Percentiles rank a stretch among this genome's conserved stretches.
These are phyloP conservation scores for Verticillium klebahnii DNA, from an alignment of 2,329 filamentous ascomycete species.

Conservation along the genomic window DNA sequence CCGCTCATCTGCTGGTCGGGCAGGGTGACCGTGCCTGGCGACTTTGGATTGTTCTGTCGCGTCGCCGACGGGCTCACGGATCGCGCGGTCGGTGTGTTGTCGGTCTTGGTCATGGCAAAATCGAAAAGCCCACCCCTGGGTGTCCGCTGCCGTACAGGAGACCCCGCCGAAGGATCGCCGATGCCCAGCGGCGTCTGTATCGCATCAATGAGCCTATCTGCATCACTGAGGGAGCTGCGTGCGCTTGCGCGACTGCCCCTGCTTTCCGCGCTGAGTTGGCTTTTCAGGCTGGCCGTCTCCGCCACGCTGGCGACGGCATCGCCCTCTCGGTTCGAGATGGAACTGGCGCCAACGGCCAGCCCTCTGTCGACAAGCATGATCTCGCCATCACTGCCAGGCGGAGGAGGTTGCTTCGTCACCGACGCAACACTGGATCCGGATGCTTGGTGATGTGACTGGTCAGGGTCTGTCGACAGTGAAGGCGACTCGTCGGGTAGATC, in stretches of 20 bases:
- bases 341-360: conserved; percentile 14
- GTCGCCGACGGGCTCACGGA: not conserved
- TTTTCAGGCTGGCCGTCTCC: conserved; percentile 27
- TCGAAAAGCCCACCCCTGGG: conserved; percentile 12
- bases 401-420: conserved; percentile 23
- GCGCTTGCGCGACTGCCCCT: conserved; percentile 33
- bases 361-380: conserved; percentile 56
- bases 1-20: conserved; percentile 26
- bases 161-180: conserved; percentile 1
- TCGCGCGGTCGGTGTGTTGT: not conserved
- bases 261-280: conserved; percentile 27
- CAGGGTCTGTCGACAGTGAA: conserved; percentile 15
- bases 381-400: conserved; percentile 39
- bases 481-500: conserved; percentile 45
- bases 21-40: conserved; percentile 9
- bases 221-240: conserved; percentile 55
- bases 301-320: not conserved
- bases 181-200: conserved; percentile 56
- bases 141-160: conserved; percentile 12
- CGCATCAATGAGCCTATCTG: conserved; percentile 67
- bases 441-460: conserved; percentile 10
- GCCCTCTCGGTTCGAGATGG: not conserved
- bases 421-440: conserved; percentile 22
- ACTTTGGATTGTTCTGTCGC: conserved; percentile 11
- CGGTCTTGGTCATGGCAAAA: not conserved